Conservation (phyloP, 345 rosid species). For the Zanthoxylum bungeanum region DNA sequence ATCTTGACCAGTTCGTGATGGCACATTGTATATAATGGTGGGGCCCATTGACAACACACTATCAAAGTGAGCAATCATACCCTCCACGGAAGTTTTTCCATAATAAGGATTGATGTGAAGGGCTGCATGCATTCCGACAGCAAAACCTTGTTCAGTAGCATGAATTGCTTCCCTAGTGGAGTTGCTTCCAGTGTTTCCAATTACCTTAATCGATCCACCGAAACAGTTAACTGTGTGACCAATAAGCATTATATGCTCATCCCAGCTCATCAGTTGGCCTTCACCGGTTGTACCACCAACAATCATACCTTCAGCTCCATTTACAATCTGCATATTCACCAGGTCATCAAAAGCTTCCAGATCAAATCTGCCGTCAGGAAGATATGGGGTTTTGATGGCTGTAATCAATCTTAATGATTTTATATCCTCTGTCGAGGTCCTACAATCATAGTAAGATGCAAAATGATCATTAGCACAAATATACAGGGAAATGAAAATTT, state of each 20-base stretch:
- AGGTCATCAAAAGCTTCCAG: conserved; percentile 81
- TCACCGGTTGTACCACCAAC: conserved; percentile 96
- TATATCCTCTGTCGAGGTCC: conserved; percentile 74
- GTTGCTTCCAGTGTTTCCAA: conserved; percentile 89
- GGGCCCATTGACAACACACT: conserved; percentile 85
- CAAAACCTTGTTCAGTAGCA: conserved; percentile 90
- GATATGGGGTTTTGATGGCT: conserved; percentile 90
- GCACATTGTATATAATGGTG: conserved; percentile 80
- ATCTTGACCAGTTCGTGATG: conserved; percentile 78
- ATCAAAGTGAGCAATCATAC: conserved; percentile 66
- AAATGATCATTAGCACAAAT: not conserved
- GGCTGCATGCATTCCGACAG: conserved; percentile 94
- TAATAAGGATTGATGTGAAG: conserved; percentile 92
- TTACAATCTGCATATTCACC: conserved; percentile 62
- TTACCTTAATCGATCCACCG: conserved; percentile 68
- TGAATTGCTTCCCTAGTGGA: conserved; percentile 89
- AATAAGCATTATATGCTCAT: conserved; percentile 90
- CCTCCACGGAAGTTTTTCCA: conserved; percentile 82
- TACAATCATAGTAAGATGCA: conserved; percentile 25
- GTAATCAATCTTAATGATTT: conserved; percentile 71
- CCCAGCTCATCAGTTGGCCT: conserved; percentile 97
- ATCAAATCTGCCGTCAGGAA: conserved; percentile 91
- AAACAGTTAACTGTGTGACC: conserved; percentile 83
- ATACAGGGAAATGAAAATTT: not conserved
- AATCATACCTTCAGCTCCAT: conserved; percentile 75